Conservation (phyloP, 2,329 filamentous ascomycete genomes). For the Diaporthe caulivora region DNA sequence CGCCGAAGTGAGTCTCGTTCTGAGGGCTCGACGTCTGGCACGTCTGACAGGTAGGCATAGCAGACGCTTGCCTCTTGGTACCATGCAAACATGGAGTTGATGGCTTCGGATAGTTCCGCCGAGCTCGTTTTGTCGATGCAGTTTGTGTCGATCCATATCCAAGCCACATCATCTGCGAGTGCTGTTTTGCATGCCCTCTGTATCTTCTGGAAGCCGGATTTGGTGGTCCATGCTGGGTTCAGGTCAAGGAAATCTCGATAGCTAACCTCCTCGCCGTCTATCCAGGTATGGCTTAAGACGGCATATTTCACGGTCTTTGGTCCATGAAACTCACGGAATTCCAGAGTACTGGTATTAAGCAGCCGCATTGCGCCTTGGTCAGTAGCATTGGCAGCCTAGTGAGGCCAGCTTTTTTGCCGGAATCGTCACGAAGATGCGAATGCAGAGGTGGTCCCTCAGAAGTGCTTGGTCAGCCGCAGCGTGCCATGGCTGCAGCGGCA, state of each 20-base stretch:
- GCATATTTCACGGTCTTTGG: conserved; percentile 40
- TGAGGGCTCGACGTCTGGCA: conserved; percentile 17
- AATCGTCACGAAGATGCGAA: not conserved
- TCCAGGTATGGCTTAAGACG: conserved; percentile 47
- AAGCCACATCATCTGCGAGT: conserved; percentile 10
- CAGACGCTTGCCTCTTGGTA: conserved; percentile 42
- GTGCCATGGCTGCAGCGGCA: not conserved
- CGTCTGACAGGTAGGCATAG: conserved; percentile 42
- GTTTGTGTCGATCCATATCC: conserved; percentile 45
- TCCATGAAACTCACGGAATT: conserved; percentile 10
- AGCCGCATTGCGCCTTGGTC: conserved; percentile 13
- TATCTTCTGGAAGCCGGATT: conserved; percentile 39
- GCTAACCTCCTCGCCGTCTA: conserved; percentile 42
- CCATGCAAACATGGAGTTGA: conserved; percentile 43
- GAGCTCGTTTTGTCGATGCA: conserved; percentile 47
- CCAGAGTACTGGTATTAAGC: conserved; percentile 15
- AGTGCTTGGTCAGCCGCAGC: not conserved
- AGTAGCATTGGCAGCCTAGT: not conserved
- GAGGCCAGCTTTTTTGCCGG: not conserved
- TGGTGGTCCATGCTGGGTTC: not conserved
- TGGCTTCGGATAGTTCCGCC: conserved; percentile 43
- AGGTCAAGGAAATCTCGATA: conserved; percentile 41
- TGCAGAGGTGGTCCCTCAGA: not conserved
- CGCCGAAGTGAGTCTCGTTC: conserved; percentile 9
- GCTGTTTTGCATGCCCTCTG: conserved; percentile 35